phyloP scores from a whole-genome alignment of 2,329 filamentous ascomycete species.

The Stemphylium vesicarium region DNA sequence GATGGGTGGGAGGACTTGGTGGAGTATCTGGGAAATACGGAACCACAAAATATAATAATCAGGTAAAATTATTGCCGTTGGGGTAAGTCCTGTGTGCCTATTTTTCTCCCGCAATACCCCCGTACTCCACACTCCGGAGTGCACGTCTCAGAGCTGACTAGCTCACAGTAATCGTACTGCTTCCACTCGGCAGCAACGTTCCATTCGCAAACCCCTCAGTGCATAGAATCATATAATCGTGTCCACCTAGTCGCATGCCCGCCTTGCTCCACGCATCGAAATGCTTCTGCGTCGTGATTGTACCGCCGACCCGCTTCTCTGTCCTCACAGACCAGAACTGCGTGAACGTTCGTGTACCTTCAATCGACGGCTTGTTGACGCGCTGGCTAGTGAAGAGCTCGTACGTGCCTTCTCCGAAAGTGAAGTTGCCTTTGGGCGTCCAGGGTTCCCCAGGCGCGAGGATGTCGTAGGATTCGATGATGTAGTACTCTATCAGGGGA shows the following conservation, averaged over 20 bases:
- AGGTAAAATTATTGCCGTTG: too few relatives aligned
- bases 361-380: slow-evolving; percentile 59
- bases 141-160: background rate
- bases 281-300: slow-evolving; percentile 34
- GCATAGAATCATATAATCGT: slow-evolving; percentile 14
- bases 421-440: slow-evolving; percentile 55
- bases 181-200: slow-evolving; percentile 12
- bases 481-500: slow-evolving; percentile 64
- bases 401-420: slow-evolving; percentile 60
- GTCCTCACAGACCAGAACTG: slow-evolving; percentile 62
- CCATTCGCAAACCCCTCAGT: slow-evolving; percentile 14
- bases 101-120: background rate
- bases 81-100: background rate
- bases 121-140: background rate
- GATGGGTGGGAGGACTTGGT: too few relatives aligned
- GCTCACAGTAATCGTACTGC: slow-evolving; percentile 11
- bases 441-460: slow-evolving; percentile 43
- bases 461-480: slow-evolving; percentile 59
- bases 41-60: too few relatives aligned
- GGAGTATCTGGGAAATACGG: too few relatives aligned
- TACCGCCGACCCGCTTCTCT: slow-evolving; percentile 56
- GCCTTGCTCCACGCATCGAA: slow-evolving; percentile 36
- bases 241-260: slow-evolving; percentile 11
- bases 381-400: slow-evolving; percentile 54
- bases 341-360: slow-evolving; percentile 59